Base-by-base conservation (phyloP, 2,329 filamentous ascomycete genomes). In the Diaporthe ilicicola region DNA sequence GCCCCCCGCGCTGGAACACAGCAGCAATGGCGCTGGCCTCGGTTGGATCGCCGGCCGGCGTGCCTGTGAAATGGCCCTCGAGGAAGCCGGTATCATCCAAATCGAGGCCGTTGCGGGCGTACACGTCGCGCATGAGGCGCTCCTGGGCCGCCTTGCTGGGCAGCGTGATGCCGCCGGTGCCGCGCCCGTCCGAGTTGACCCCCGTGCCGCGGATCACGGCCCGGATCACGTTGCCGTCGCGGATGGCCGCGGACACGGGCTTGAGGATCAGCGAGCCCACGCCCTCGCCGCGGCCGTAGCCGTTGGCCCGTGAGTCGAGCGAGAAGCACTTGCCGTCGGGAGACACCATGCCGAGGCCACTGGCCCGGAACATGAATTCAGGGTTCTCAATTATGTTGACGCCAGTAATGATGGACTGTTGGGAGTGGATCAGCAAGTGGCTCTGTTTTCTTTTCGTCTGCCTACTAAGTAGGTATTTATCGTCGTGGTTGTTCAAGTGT, bases 11-110 rank as follows among this genome's bases (percentile, higher is more conserved):
- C 73, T 70, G 61, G 48, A 72, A 72, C 19, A 64, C 68, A 17
- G 75, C 44, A n/a, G 75, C 75, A 13, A 74, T 75, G 0, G 74
- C 75, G 19, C 74, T 54, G 8, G 78, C 77, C 67, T 82, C 81
- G 2, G 74, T 73, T 0, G 79, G 77, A 61, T 82, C 81, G 5
- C 81, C 81, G 4, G 76, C 76, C 17, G 69, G 62, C 22, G 81
- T 82, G 9, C 79, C 79, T 0, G 81, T 81, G 10, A 79, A 80
- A 51, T 83, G 81, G 10, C 74, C 75, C 68, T 83, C 81, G 32
- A 81, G 72, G 56, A 76, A 81, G 4, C 69, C 72, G 1, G 77
- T 77, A 78, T 67, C 12, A 19, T 51, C 59, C 19, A 74, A 72
- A 0, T 69, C 37, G 24, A 80, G 77, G 1, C 74, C 74, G 13